Evolutionary conservation across 2,329 filamentous ascomycete species (phyloP), one percentile per base, ranked within the genome.

Genomic region (Phaeosphaeriaceae sp.): DNA sequence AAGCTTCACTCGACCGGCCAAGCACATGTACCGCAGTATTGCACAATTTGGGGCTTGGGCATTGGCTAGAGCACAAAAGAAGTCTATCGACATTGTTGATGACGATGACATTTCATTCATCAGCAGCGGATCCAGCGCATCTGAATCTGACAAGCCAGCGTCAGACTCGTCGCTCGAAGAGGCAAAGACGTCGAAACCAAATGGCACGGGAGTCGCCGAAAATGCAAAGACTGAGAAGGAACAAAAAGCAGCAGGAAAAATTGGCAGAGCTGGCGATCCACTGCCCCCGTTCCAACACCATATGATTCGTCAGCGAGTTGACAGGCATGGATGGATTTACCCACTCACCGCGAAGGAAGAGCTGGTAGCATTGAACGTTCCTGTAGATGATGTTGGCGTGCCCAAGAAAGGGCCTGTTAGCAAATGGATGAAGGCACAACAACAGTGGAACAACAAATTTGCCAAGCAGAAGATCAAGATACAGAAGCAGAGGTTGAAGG

Each of bases 1-100:
- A n/a, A 96, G 92, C 69, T 98, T 97, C 75, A 98, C 94, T 0
- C 86, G 89, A n/a, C 95, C 95, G 0, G 95, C 94, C 47, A 98
- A 98, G 76, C 91, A 91, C 79, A 97, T 98, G 93, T 98, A 92
- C 75, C 87, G 94, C 48, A 91, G 92, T 1, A 88, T 97, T 52
- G 91, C 95, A 0, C 94, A 97, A 67, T 98, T 99, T 71, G 91
- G 93, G 1, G 92, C 93, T 0, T 98, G 93, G 93, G 90, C 91
- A 0, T 83, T 97, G 21, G 92, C 93, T 0, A 84, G 89, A 63
- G 92, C 93, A 0, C 93, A 97, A 72, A 85, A 92, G 58, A 86
- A 85, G 1, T 86, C 87, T 1, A 93, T 97, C 54, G 91, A 95
- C 19, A 94, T 96, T 36, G 76, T 90, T 36, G 89, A 93, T 59